Percentiles rank a stretch among this genome's conserved stretches.
Evolutionary conservation across 139 green algal genomes (phyloP).

Genomic region (Protoeuglena noctilucae): DNA sequence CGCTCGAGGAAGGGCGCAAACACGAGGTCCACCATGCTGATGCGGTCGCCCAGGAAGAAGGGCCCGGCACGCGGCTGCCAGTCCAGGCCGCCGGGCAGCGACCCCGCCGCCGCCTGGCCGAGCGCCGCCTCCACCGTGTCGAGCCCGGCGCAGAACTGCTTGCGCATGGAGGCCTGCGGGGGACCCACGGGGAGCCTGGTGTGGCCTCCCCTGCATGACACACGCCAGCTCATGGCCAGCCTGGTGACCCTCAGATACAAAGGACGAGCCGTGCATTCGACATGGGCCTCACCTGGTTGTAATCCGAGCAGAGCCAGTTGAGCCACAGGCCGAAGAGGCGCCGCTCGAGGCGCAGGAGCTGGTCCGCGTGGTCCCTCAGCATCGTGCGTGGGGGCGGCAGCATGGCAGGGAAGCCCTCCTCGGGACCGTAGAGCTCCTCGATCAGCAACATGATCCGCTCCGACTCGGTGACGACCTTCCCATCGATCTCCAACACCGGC

Average conservation of each 20-base stretch:
- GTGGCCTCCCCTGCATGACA: too few species aligned
- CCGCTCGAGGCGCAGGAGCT: conserved; percentile 68
- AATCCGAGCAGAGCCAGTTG: conserved; percentile 12
- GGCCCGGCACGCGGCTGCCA: conserved; percentile 37
- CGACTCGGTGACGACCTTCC: conserved; percentile 51
- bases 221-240: too few species aligned
- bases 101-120: too few species aligned
- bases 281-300: background rate
- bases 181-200: too few species aligned
- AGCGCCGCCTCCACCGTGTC: background rate
- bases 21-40: conserved; percentile 59
- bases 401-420: background rate
- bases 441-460: conserved; percentile 22
- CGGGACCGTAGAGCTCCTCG: conserved; percentile 6
- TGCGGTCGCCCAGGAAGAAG: conserved; percentile 69
- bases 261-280: too few species aligned
- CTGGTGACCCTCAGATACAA: too few species aligned
- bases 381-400: background rate
- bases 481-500: conserved; percentile 78
- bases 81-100: too few species aligned
- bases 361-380: background rate
- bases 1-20: conserved; percentile 89
- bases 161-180: too few species aligned
- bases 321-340: conserved; percentile 24
- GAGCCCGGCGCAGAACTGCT: background rate